Evolutionary conservation across 768 basidiomycete genomes (phyloP).

Genomic region (Leccinum obscurum): DNA sequence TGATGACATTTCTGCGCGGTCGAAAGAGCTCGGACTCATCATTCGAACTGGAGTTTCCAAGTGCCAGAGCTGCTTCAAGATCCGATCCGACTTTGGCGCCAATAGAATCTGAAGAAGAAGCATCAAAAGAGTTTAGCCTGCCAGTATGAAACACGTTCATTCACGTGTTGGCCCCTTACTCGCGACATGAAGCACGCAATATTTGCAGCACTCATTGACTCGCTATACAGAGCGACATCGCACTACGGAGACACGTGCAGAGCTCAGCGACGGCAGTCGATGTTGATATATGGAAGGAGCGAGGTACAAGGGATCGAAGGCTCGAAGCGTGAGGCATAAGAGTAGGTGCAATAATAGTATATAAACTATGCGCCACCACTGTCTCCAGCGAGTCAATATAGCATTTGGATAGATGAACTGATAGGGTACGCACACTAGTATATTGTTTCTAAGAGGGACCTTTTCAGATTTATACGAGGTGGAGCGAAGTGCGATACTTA

Average conservation of each 20-base stretch:
- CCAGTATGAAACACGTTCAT: slow-evolving; percentile 14
- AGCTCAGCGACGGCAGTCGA: slow-evolving; percentile 3
- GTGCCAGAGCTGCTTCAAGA: slow-evolving; percentile 22
- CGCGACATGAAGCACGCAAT: slow-evolving; percentile 3
- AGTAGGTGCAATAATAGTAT: slow-evolving; percentile 14
- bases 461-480: slow-evolving; percentile 17
- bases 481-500: slow-evolving; percentile 44
- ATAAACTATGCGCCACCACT: slow-evolving; percentile 73
- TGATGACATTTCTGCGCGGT: slow-evolving; percentile 21
- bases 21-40: slow-evolving; percentile 10
- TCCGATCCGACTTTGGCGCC: slow-evolving; percentile 12
- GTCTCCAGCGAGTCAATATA: slow-evolving; percentile 30
- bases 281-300: slow-evolving; percentile 16
- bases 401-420: neutral
- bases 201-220: slow-evolving; percentile 3
- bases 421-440: slow-evolving; percentile 79
- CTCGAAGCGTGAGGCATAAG: slow-evolving; percentile 14
- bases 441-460: slow-evolving; percentile 75
- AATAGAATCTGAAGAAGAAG: slow-evolving; percentile 7
- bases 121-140: neutral
- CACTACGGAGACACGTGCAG: neutral
- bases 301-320: slow-evolving; percentile 21
- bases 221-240: neutral
- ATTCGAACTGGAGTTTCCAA: slow-evolving; percentile 21
- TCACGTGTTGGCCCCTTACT: neutral